phyloP scores from a whole-genome alignment of 176 grass and related monocot genomes.

The Musa schizocarpa region DNA sequence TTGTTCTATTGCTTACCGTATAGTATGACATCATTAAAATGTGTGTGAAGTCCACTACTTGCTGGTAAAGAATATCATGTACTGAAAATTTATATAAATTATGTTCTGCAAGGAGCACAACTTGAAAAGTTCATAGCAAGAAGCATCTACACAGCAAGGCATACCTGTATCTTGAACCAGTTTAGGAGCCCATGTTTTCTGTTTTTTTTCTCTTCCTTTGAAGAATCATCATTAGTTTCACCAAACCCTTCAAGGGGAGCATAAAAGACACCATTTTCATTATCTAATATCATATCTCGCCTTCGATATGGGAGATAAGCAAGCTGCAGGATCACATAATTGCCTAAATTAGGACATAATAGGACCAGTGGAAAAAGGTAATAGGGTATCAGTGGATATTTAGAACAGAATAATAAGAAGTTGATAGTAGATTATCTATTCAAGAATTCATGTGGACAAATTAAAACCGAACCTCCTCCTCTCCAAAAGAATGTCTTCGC shows the following conservation, averaged over 20 bases:
- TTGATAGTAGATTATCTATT: background rate
- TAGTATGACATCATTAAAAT: too few relatives aligned
- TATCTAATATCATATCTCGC: constrained; percentile 80
- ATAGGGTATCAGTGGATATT: constrained; percentile 6
- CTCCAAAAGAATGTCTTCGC: constrained; percentile 96
- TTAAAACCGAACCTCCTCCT: constrained; percentile 75
- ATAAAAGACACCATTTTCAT: constrained; percentile 74
- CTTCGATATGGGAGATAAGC: constrained; percentile 96
- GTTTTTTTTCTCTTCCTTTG: constrained; percentile 88
- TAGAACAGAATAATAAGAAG: constrained; percentile 21
- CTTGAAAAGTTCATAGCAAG: background rate
- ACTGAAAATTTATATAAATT: background rate
- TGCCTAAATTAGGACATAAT: constrained; percentile 20
- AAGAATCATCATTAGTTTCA: constrained; percentile 69
- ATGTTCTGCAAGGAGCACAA: background rate
- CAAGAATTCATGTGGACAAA: background rate
- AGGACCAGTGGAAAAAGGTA: constrained; percentile 17
- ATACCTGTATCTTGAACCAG: constrained; percentile 94
- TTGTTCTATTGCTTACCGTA: too few relatives aligned
- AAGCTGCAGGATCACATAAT: constrained; percentile 48
- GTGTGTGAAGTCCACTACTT: too few relatives aligned
- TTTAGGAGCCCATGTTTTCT: constrained; percentile 81
- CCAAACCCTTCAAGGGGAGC: constrained; percentile 70
- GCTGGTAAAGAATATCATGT: background rate
- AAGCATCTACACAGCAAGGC: constrained; percentile 1